A percentile compares a stretch with the other conserved stretches of the same genome.
Conservation (phyloP, 2,329 filamentous ascomycete genomes). For the Oidium heveae region DNA sequence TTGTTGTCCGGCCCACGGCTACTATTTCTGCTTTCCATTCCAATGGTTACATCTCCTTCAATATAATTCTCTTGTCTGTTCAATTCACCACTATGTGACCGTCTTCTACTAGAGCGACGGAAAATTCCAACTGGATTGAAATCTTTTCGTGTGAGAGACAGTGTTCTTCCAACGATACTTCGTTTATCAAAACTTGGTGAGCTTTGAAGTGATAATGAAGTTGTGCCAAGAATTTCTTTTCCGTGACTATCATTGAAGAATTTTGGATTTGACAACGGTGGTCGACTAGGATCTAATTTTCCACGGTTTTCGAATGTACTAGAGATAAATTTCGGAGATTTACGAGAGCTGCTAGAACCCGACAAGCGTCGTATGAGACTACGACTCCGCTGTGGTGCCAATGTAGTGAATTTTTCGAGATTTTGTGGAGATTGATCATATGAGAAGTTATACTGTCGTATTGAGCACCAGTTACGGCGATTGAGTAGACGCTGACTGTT, state of each 20-base stretch:
- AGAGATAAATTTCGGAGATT: constrained; percentile 6
- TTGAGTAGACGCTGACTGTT: constrained; percentile 82
- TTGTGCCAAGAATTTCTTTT: neutral
- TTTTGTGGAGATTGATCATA: constrained; percentile 29
- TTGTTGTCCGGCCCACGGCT: too few relatives aligned
- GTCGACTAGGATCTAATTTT: constrained; percentile 2
- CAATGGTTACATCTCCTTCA: neutral
- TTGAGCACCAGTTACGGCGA: constrained; percentile 87
- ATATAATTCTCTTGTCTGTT: neutral
- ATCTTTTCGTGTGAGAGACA: constrained; percentile 29
- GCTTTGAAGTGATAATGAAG: constrained; percentile 12
- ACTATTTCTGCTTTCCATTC: neutral
- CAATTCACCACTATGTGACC: constrained; percentile 24
- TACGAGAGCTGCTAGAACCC: constrained; percentile 12
- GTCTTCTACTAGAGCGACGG: constrained; percentile 22
- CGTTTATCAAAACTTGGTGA: constrained; percentile 17
- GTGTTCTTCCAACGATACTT: constrained; percentile 25
- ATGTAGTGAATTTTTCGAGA: constrained; percentile 18
- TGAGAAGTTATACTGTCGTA: constrained; percentile 49
- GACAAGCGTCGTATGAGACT: constrained; percentile 13
- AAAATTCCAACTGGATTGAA: constrained; percentile 17
- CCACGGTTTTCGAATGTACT: neutral
- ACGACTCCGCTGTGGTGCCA: constrained; percentile 9
- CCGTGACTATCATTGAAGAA: constrained; percentile 2
- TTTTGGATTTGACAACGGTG: constrained; percentile 8